Conservation (phyloP, 345 rosid species). For the Hypericum perforatum region DNA sequence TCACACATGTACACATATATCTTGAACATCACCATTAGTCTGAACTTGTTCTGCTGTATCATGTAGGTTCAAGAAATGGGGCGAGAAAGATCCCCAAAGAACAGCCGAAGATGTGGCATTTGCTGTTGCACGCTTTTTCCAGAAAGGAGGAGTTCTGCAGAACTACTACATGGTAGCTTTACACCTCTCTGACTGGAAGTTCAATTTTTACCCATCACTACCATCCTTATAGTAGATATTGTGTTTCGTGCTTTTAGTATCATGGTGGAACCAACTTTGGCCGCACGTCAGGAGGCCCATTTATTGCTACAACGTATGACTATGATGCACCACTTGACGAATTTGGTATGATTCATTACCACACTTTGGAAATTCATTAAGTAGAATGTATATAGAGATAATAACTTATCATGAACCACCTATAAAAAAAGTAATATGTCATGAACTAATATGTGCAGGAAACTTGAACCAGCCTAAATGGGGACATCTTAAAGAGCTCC, state of each 20-base stretch:
- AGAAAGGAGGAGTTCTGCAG: slow-evolving; percentile 5
- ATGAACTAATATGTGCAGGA: too few relatives aligned
- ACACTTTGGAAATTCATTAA: too few relatives aligned
- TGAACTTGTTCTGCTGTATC: neutral
- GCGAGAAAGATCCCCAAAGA: slow-evolving; percentile 9
- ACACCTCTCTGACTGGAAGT: neutral
- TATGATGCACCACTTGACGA: too few relatives aligned
- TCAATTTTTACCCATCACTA: neutral
- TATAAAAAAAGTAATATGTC: too few relatives aligned
- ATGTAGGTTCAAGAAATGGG: slow-evolving; percentile 13
- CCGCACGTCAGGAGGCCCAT: slow-evolving; percentile 15
- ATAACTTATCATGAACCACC: too few relatives aligned
- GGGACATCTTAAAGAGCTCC: too few relatives aligned
- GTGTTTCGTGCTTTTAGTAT: slow-evolving; percentile 2
- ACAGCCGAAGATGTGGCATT: slow-evolving; percentile 16
- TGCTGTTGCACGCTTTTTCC: slow-evolving; percentile 14
- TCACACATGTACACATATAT: neutral
- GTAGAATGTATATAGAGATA: too few relatives aligned
- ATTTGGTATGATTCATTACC: too few relatives aligned
- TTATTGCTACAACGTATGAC: slow-evolving; percentile 1
- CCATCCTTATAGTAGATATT: neutral
- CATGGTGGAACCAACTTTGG: slow-evolving; percentile 21
- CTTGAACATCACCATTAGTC: neutral
- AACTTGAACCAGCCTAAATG: too few relatives aligned
- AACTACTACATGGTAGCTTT: slow-evolving; percentile 15